Percentiles rank a stretch among this genome's conserved stretches.
Evolutionary conservation across 1,139 yeast species (phyloP).

Genomic region (Magnusiomyces suaveolens): DNA sequence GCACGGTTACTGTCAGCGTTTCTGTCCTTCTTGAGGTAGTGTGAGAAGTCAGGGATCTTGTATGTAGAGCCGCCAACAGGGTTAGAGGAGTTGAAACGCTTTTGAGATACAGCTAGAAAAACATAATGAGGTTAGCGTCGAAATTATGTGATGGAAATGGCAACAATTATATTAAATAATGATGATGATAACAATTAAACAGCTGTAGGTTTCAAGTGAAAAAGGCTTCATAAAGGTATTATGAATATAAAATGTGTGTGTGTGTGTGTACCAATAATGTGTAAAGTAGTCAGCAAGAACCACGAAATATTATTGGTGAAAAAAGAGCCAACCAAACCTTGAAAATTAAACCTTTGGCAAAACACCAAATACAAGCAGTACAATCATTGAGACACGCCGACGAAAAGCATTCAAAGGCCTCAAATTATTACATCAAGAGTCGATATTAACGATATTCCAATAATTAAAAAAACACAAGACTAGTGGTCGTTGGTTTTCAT

Average conservation of each 20-base stretch:
- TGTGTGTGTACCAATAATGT: neutral
- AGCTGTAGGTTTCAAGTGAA: too few species aligned
- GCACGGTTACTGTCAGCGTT: constrained; percentile 70
- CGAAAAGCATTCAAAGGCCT: neutral
- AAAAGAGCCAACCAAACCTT: neutral
- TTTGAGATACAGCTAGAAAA: constrained; percentile 14
- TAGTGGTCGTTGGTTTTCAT: too few species aligned
- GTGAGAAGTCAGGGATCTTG: constrained; percentile 87
- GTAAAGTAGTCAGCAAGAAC: neutral
- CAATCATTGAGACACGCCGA: too few species aligned
- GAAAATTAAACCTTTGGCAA: neutral
- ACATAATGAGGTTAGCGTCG: neutral
- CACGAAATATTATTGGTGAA: neutral
- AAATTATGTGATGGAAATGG: neutral
- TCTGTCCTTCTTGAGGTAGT: constrained; percentile 63
- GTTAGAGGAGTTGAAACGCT: constrained; percentile 24
- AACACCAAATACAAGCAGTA: neutral
- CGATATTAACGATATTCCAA: neutral
- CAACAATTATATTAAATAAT: too few species aligned
- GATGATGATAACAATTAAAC: too few species aligned
- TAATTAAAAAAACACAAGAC: too few species aligned
- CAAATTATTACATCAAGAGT: neutral
- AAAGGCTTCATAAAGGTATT: too few species aligned
- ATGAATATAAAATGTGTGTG: too few species aligned
- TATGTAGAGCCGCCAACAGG: constrained; percentile 51